Evolutionary conservation across 2,329 filamentous ascomycete species (phyloP).

Genomic region (Colletotrichum lindemuthianum): DNA sequence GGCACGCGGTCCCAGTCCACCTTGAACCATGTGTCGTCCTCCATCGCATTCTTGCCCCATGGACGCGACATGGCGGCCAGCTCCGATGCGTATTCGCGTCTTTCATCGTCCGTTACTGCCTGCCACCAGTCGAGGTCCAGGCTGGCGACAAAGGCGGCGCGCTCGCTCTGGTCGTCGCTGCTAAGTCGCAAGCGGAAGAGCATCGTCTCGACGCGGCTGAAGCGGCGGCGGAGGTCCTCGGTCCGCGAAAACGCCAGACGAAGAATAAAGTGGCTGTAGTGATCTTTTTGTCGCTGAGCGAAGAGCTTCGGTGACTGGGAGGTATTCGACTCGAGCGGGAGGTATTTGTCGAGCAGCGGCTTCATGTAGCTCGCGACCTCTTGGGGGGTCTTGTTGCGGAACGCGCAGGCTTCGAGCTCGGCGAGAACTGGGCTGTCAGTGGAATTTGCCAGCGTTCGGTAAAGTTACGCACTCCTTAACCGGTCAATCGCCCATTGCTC

Average conservation of each 20-base stretch:
- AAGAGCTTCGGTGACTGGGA: constrained; percentile 68
- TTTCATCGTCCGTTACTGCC: constrained; percentile 81
- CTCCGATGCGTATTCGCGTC: constrained; percentile 67
- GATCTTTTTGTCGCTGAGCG: constrained; percentile 88
- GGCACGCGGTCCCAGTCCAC: constrained; percentile 95
- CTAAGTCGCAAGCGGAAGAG: constrained; percentile 86
- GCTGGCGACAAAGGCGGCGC: constrained; percentile 78
- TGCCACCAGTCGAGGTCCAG: constrained; percentile 94
- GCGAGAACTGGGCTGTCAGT: constrained; percentile 70
- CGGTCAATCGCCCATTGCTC: constrained; percentile 98
- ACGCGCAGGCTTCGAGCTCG: constrained; percentile 92
- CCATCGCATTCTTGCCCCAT: constrained; percentile 56
- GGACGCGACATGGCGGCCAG: constrained; percentile 63
- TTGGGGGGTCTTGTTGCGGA: constrained; percentile 85
- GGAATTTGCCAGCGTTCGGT: not conserved
- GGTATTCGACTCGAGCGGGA: constrained; percentile 81
- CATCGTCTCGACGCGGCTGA: constrained; percentile 86
- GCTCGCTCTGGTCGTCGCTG: constrained; percentile 78
- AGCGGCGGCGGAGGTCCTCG: constrained; percentile 88
- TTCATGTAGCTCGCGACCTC: constrained; percentile 89
- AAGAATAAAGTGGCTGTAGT: constrained; percentile 98
- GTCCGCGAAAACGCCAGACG: constrained; percentile 92
- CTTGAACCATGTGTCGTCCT: constrained; percentile 94
- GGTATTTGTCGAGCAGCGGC: constrained; percentile 85
- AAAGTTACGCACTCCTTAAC: constrained; percentile 70